Evolutionary conservation across 164 flowering plant species (phyloP), one percentile per base, ranked within the genome.

Genomic region (Santalum album): DNA sequence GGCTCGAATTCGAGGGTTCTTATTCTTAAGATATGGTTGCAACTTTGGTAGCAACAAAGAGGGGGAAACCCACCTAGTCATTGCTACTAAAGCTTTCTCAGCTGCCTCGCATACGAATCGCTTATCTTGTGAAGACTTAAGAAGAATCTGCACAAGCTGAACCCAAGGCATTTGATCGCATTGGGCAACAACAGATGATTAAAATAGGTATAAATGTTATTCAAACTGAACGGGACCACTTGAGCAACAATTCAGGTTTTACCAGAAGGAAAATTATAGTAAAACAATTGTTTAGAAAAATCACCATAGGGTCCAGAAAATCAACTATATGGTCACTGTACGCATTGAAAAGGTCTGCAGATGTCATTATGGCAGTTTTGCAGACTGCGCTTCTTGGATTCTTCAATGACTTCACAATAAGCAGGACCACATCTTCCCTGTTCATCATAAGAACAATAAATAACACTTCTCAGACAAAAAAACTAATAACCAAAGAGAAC

Each of bases 31-130:
- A 75, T 78, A 70, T 47, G 90, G 83, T 61, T 78, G 78, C 77
- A 91, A 61, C 77, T 86, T 91, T 24, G 86, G 88, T 57, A 88
- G 60, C 72, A 91, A 55, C 12, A 76, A 53, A 42, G 49, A 18
- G 18, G 98, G 88, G 55, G 98, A 78, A 62, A 91, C 62, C 67
- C 68, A 79, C 26, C 72, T 73, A 44, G 88, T 86, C 87, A 91
- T 72, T 49, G 86, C 74, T 21, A 72, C 65, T 59, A 88, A 70
- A 67, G 98, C 87, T 63, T 59, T 84, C 68, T 79, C 92, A 56
- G 96, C 95, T 61, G 88, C 96, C 73, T 91, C 98, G 53, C 96
- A 91, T n/a, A 91, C 92, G 72, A 91, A 91, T 15, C 78, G 73
- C 56, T 91, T 91, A 70, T 88, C 95, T 69, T 91, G 98, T 32